These are phyloP conservation scores for Fistulinella cinereoalba DNA, from an alignment of 1,284 basidiomycete genomes.

Conservation along the genomic window DNA sequence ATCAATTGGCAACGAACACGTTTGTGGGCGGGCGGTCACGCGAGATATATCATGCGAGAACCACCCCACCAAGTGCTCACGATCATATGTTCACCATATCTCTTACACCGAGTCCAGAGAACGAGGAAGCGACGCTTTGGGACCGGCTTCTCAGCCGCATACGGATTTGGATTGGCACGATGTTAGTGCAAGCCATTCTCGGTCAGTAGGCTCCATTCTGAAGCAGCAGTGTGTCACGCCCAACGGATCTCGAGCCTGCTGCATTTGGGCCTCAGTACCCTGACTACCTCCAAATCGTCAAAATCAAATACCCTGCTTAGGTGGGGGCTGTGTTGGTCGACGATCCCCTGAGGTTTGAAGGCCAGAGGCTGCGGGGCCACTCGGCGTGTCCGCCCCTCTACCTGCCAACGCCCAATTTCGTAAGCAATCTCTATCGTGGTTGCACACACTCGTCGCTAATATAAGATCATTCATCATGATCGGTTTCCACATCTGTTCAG, in stretches of 20 bases:
- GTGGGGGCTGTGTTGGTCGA: constrained; percentile 10
- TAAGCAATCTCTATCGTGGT: constrained; percentile 15
- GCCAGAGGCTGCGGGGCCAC: constrained; percentile 4
- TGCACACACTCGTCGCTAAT: constrained; percentile 18
- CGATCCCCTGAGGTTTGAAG: constrained; percentile 7
- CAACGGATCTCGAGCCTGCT: constrained; percentile 23
- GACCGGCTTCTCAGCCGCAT: constrained; percentile 24
- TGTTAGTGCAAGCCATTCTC: constrained; percentile 25
- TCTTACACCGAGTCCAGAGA: constrained; percentile 9
- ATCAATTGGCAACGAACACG: constrained; percentile 11
- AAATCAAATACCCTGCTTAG: constrained; percentile 20
- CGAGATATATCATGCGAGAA: constrained; percentile 20
- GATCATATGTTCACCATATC: constrained; percentile 21
- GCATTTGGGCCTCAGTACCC: constrained; percentile 24
- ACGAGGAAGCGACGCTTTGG: constrained; percentile 9
- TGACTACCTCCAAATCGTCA: constrained; percentile 14
- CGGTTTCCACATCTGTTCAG: constrained; percentile 18
- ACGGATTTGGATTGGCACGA: constrained; percentile 21
- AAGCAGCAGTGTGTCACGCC: constrained; percentile 7
- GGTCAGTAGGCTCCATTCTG: constrained; percentile 14
- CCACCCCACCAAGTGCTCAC: constrained; percentile 12
- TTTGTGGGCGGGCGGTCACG: constrained; percentile 13
- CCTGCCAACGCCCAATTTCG: constrained; percentile 12
- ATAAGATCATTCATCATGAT: constrained; percentile 22
- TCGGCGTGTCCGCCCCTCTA: constrained; percentile 7